A percentile compares a stretch with the other conserved stretches of the same genome.
Conservation (phyloP, 2,329 filamentous ascomycete species). For the Aspergillus sp. region DNA sequence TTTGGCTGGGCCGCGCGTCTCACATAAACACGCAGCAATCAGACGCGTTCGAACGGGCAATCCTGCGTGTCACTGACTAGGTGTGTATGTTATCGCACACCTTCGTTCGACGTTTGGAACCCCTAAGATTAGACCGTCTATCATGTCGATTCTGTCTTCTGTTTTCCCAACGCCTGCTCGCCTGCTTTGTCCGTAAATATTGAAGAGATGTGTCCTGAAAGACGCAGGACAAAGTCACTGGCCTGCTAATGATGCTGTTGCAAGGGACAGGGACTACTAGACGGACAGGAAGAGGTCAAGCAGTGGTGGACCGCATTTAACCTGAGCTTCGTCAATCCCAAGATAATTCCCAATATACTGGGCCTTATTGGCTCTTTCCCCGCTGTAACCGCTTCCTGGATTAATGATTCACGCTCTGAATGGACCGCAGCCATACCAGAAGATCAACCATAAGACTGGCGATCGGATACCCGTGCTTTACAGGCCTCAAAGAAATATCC, state of each 20-base stretch:
- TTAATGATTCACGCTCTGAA: not conserved
- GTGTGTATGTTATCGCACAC: not conserved
- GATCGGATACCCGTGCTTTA: not conserved
- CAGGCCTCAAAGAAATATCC: not conserved
- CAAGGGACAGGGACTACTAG: not conserved
- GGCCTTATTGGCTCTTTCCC: not conserved
- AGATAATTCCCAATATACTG: not conserved
- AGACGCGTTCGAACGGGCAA: no score
- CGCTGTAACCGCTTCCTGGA: slow-evolving; percentile 4
- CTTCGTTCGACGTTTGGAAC: not conserved
- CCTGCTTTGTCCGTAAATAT: not conserved
- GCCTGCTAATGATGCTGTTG: not conserved
- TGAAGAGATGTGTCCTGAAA: not conserved
- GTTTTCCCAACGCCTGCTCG: not conserved
- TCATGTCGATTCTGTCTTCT: not conserved
- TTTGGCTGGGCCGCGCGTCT: no score
- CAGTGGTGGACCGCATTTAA: not conserved
- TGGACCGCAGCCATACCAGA: slow-evolving; percentile 1
- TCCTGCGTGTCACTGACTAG: slow-evolving; percentile 1
- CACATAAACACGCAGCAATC: no score
- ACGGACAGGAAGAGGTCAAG: not conserved
- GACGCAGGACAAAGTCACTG: not conserved
- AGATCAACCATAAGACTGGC: not conserved
- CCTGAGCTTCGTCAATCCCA: not conserved
- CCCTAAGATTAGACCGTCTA: not conserved